Conservation (phyloP, 345 rosid species). For the Angophora floribunda region DNA sequence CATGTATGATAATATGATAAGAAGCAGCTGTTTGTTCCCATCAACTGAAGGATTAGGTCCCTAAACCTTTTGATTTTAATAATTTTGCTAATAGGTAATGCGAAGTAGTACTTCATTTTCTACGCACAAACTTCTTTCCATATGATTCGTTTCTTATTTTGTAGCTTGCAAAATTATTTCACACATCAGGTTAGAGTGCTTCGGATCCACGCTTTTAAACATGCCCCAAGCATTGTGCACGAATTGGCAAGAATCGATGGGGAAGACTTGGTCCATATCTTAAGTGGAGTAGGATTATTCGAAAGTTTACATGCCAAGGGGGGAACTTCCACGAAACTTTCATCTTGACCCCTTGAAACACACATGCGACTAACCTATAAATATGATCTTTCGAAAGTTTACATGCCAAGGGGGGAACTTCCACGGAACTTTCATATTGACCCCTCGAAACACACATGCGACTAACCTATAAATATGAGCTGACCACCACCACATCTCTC, state of each 20-base stretch:
- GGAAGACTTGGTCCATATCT: too few relatives aligned
- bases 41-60: not conserved
- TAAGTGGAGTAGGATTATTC: too few relatives aligned
- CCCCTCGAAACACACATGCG: fast-evolving
- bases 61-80: not conserved
- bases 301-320: too few relatives aligned
- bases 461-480: not conserved
- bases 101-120: not conserved
- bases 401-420: not conserved
- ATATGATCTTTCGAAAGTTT: too few relatives aligned
- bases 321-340: not conserved
- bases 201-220: not conserved
- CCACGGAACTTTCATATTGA: not conserved
- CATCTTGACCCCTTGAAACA: not conserved
- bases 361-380: too few relatives aligned
- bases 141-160: not conserved
- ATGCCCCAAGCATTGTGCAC: too few relatives aligned
- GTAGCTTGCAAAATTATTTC: not conserved
- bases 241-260: too few relatives aligned
- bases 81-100: not conserved
- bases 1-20: not conserved
- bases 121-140: not conserved
- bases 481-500: not conserved
- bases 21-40: not conserved
- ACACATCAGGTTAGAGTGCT: not conserved